phyloP scores from a whole-genome alignment of 2,329 filamentous ascomycete genomes.

The Colletotrichum magnum region DNA sequence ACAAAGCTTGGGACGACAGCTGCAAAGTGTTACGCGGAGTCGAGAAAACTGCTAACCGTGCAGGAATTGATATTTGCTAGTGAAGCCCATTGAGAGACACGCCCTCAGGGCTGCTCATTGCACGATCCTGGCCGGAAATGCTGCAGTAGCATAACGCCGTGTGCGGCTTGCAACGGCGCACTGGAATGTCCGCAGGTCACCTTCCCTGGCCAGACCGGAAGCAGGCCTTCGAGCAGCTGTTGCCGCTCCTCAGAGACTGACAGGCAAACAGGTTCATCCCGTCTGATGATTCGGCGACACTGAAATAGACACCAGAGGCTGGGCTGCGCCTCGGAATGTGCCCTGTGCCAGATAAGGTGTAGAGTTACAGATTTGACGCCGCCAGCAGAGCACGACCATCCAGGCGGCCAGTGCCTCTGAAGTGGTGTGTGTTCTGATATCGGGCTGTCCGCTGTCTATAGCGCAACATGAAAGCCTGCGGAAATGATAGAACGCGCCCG shows the following conservation, averaged over 20 bases:
- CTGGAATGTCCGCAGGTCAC: background rate
- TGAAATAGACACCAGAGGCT: slow-evolving; percentile 9
- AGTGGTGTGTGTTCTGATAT: slow-evolving; percentile 25
- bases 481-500: background rate
- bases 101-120: no score
- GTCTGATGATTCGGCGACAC: background rate
- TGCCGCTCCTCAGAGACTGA: background rate
- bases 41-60: background rate
- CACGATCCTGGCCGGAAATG: background rate
- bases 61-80: background rate
- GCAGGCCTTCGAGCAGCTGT: background rate
- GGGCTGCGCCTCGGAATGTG: slow-evolving; percentile 6
- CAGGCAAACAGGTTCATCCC: slow-evolving; percentile 26
- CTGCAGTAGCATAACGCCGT: background rate
- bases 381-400: slow-evolving; percentile 24
- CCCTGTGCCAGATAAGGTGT: slow-evolving; percentile 17
- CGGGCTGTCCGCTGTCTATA: slow-evolving; percentile 23
- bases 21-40: background rate
- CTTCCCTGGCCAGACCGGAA: background rate
- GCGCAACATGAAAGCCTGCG: background rate
- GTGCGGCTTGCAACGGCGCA: background rate
- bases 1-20: slow-evolving; percentile 5
- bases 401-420: slow-evolving; percentile 19
- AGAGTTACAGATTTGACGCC: slow-evolving; percentile 28
- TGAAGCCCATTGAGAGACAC: no score